phyloP scores from a whole-genome alignment of 345 rosid genomes.

The Syzygium jambos region DNA sequence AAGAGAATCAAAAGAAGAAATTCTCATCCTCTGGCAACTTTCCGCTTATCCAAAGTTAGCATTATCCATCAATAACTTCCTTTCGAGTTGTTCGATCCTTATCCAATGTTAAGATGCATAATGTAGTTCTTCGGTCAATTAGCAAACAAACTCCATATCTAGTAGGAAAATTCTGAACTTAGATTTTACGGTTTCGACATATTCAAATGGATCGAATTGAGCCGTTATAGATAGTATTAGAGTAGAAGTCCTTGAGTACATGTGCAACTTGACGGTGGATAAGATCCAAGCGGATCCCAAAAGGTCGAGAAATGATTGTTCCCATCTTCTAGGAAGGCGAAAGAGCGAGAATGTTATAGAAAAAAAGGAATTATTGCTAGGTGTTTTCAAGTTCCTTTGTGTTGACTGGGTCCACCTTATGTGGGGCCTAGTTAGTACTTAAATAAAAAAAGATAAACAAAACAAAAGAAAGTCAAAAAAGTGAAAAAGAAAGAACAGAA shows the following conservation, averaged over 20 bases:
- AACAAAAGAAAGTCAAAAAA: too few species aligned
- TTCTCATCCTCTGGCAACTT: background rate
- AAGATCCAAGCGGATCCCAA: background rate
- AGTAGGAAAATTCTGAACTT: background rate
- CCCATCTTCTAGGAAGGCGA: background rate
- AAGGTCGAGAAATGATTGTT: background rate
- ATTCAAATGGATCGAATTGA: background rate
- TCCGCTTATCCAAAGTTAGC: background rate
- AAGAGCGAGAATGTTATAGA: background rate
- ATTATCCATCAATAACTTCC: background rate
- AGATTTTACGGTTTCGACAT: background rate
- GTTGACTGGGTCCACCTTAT: too few species aligned
- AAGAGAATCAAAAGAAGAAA: background rate
- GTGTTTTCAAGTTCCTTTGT: background rate
- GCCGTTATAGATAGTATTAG: background rate
- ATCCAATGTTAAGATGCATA: background rate
- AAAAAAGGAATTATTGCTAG: background rate
- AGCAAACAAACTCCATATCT: background rate
- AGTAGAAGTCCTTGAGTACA: background rate
- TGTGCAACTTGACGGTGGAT: accelerated
- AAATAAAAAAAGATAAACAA: too few species aligned
- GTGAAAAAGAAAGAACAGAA: too few species aligned
- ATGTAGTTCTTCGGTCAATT: background rate
- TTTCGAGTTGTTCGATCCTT: background rate
- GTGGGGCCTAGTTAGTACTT: too few species aligned